Base-by-base conservation (phyloP, 2,329 filamentous ascomycete genomes). In the Chlorencoelia australis region DNA sequence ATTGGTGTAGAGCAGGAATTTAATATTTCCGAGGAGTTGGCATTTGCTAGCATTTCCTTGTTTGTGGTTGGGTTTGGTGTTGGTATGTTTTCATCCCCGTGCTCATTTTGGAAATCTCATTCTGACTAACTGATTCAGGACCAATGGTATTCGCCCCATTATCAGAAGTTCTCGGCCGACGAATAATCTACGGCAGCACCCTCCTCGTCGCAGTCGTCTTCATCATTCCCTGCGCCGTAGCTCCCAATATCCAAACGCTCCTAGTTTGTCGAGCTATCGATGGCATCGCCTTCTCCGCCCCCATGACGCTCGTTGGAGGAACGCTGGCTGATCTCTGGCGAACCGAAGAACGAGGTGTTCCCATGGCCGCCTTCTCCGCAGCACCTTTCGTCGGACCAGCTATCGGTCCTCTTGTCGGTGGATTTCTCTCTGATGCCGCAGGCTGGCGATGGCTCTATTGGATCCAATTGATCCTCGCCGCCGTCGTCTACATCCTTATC, bases 361-460 rank as follows among this genome's bases (percentile, higher is more conserved):
- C 85, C 13, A 91, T 93, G 84, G 84, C 84, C 3, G 81, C 82
- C 11, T 93, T 91, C 58, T 81, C 74, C 9, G 83, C 84, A 2
- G 84, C 84, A 1, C 85, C 85, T 0, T 91, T 91, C 54, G 69
- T 89, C 29, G 85, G 85, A 0, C 85, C 85, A 32, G 83, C 82
- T 2, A 78, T 83, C 46, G 81, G 81, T 42, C 81, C 82, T 6
- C 68, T 94, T 1, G 70, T 80, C 5, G 87, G 86, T 46, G 86
- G 84, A 8, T 93, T 77, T 55, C 65, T 91, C 2, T 69, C 71
- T 6, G 80, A 87, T 48, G 72, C 71, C 1, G 61, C 66, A 0
- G 79, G 79, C 24, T 91, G 85, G 85, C 66, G 84, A 46, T 91
- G 83, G 82, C 66, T 91, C 0, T 91, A 91, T 64, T 89, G 82